Conservation (phyloP, 306 rosid genomes). For the Pueraria montana region DNA sequence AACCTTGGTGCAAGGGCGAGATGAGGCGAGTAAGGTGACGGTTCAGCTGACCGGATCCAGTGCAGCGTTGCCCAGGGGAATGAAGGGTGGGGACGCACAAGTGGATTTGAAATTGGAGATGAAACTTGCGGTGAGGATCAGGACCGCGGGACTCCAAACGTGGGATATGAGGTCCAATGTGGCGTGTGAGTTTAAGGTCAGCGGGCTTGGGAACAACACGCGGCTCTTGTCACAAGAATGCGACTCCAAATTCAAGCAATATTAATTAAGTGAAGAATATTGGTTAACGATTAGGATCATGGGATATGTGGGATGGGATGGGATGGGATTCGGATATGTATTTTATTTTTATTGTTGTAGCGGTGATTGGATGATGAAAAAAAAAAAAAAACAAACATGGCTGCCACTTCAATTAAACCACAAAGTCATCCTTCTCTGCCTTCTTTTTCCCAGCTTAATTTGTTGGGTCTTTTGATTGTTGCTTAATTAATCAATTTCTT, state of each 20-base stretch:
- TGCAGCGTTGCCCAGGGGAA: slow-evolving; percentile 35
- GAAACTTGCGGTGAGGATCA: slow-evolving; percentile 46
- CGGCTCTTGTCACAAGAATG: slow-evolving; percentile 53
- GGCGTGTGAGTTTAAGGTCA: slow-evolving; percentile 54
- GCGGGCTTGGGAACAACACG: neutral
- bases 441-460: neutral
- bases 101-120: slow-evolving; percentile 44
- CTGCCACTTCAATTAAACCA: slow-evolving; percentile 1
- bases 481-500: neutral
- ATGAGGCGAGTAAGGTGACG: neutral
- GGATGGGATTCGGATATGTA: neutral
- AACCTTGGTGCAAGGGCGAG: neutral
- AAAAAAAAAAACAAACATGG: no score
- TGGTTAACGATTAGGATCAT: neutral
- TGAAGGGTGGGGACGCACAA: neutral
- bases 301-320: neutral
- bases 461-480: neutral
- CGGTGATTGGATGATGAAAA: neutral
- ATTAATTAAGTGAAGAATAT: neutral
- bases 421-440: neutral
- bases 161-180: slow-evolving; percentile 53
- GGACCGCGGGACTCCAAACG: neutral
- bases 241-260: slow-evolving; percentile 25
- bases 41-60: slow-evolving; percentile 37
- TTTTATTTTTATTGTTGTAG: slow-evolving; percentile 25